phyloP scores from a whole-genome alignment of 805 yeast genomes.

The Metschnikowia anglica region DNA sequence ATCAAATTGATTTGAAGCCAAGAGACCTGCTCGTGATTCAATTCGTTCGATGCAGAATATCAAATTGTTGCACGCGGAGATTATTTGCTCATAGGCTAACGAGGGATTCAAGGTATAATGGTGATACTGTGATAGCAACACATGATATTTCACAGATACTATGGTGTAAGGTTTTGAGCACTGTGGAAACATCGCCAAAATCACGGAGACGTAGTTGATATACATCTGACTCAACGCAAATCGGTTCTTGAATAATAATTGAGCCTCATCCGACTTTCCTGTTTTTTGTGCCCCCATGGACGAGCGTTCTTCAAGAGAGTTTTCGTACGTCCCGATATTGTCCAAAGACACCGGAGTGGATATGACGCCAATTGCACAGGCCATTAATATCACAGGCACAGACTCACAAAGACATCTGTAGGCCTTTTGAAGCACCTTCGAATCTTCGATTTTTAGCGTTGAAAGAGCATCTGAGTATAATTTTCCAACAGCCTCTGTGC shows the following conservation, averaged over 20 bases:
- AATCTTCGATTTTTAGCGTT: conserved; percentile 18
- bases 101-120: conserved; percentile 28
- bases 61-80: conserved; percentile 30
- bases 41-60: conserved; percentile 29
- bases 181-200: conserved; percentile 26
- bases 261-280: not conserved
- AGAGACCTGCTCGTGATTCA: conserved; percentile 4
- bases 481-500: conserved; percentile 5
- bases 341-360: conserved; percentile 34
- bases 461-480: conserved; percentile 6
- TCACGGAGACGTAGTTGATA: conserved; percentile 23
- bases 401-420: conserved; percentile 23
- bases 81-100: conserved; percentile 27
- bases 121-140: conserved; percentile 30
- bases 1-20: not conserved
- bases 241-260: conserved; percentile 21
- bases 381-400: conserved; percentile 28
- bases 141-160: conserved; percentile 21
- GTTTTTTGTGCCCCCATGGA: conserved; percentile 1
- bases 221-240: conserved; percentile 23
- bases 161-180: conserved; percentile 19
- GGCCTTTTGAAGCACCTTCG: conserved; percentile 21
- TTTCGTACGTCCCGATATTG: conserved; percentile 29
- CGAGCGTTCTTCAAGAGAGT: conserved; percentile 30
- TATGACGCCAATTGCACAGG: conserved; percentile 36